phyloP scores from a whole-genome alignment of 768 basidiomycete genomes.

The Boletus subcaerulescens region DNA sequence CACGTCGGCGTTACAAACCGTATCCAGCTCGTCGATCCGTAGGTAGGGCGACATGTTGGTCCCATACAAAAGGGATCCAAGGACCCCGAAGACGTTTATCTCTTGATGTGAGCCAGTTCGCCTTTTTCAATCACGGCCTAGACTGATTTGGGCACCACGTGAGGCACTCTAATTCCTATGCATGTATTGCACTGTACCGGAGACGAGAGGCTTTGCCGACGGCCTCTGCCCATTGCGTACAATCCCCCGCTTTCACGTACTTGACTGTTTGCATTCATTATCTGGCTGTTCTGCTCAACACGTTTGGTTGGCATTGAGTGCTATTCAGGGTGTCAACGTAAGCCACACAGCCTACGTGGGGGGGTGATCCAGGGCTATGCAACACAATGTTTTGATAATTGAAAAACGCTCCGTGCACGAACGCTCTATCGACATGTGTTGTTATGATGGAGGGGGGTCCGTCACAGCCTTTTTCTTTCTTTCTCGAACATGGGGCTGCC shows the following conservation, averaged over 20 bases:
- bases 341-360: conserved; percentile 24
- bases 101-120: conserved; percentile 22
- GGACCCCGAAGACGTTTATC: conserved; percentile 25
- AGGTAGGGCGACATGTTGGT: conserved; percentile 3
- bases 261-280: conserved; percentile 16
- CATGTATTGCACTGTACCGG: conserved; percentile 8
- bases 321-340: conserved; percentile 29
- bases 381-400: conserved; percentile 13
- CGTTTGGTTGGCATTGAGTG: conserved; percentile 23
- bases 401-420: conserved; percentile 3
- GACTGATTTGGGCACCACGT: conserved; percentile 16
- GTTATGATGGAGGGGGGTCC: conserved; percentile 10
- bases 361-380: conserved; percentile 22
- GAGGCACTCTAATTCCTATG: conserved; percentile 8
- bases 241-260: conserved; percentile 27
- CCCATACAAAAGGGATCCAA: neutral
- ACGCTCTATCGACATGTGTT: conserved; percentile 13
- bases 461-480: conserved; percentile 7
- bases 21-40: conserved; percentile 18
- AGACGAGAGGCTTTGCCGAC: conserved; percentile 23
- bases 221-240: conserved; percentile 14
- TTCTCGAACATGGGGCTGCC: conserved; percentile 10
- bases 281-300: conserved; percentile 12
- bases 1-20: conserved; percentile 13
- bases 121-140: neutral